phyloP scores from a whole-genome alignment of 2,329 filamentous ascomycete genomes.

The Aulographum hederae region DNA sequence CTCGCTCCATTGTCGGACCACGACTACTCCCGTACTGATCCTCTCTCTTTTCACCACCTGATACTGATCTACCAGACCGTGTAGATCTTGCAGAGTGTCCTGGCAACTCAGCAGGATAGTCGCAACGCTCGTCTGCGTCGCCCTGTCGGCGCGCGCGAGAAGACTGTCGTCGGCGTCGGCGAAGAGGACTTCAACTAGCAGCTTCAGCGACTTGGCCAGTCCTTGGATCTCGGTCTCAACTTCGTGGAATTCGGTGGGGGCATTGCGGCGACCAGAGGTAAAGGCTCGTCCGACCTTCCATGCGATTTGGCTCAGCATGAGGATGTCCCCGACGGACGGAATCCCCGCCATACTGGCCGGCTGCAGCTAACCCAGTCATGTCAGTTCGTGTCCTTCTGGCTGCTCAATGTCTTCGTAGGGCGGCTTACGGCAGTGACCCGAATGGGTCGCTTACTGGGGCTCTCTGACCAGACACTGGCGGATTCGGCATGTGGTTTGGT shows the following conservation, averaged over 20 bases:
- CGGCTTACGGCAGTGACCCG: too few relatives aligned
- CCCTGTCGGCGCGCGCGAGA: conserved; percentile 15
- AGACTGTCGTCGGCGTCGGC: conserved; percentile 16
- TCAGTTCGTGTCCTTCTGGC: too few relatives aligned
- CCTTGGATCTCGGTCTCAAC: conserved; percentile 22
- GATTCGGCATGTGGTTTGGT: too few relatives aligned
- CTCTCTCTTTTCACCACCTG: conserved; percentile 24
- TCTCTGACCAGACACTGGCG: too few relatives aligned
- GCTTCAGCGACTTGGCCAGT: conserved; percentile 23
- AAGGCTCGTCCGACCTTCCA: conserved; percentile 27
- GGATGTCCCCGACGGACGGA: conserved; percentile 22
- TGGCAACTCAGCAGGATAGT: conserved; percentile 21
- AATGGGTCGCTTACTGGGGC: too few relatives aligned
- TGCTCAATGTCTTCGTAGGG: too few relatives aligned
- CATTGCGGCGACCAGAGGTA: conserved; percentile 19
- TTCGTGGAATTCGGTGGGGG: conserved; percentile 22
- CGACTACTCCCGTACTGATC: conserved; percentile 20
- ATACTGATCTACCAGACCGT: conserved; percentile 25
- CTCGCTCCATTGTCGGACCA: conserved; percentile 23
- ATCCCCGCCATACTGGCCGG: conserved; percentile 11
- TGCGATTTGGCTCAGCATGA: conserved; percentile 26
- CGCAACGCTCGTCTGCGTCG: conserved; percentile 18
- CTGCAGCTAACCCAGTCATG: too few relatives aligned
- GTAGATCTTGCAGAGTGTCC: conserved; percentile 22
- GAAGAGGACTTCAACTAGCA: conserved; percentile 26